phyloP scores from a whole-genome alignment of 176 grass and related monocot genomes.

The Areca catechu region DNA sequence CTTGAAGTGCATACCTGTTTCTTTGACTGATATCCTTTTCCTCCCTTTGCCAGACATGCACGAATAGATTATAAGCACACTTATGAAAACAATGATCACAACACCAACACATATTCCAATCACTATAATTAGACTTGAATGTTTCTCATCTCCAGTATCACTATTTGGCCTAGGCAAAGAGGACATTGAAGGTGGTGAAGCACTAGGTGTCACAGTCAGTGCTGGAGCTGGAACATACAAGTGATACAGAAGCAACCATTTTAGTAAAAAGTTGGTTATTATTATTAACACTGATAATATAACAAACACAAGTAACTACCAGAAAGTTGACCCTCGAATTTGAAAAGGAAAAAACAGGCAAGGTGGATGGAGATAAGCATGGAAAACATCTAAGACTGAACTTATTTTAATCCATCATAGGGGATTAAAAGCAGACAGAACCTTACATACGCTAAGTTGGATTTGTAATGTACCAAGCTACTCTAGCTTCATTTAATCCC shows the following conservation, averaged over 20 bases:
- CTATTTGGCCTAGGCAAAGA: conserved; percentile 18
- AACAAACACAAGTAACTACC: too few relatives aligned
- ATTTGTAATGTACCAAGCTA: too few relatives aligned
- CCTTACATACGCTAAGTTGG: too few relatives aligned
- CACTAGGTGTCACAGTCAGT: conserved; percentile 40
- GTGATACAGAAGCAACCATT: not conserved
- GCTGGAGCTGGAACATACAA: conserved; percentile 60
- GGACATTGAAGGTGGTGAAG: conserved; percentile 43
- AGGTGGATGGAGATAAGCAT: too few relatives aligned
- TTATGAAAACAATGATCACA: conserved; percentile 51
- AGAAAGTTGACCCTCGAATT: too few relatives aligned
- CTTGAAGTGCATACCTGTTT: conserved; percentile 52
- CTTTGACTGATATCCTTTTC: conserved; percentile 34
- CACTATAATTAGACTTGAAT: conserved; percentile 42
- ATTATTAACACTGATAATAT: too few relatives aligned
- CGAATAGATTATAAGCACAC: conserved; percentile 59
- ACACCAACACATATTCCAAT: conserved; percentile 70
- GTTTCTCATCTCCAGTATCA: conserved; percentile 27
- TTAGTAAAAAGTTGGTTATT: too few relatives aligned
- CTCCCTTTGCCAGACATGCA: conserved; percentile 61
- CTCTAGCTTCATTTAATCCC: too few relatives aligned
- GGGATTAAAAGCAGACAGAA: too few relatives aligned
- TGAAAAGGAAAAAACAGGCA: too few relatives aligned
- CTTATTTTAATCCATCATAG: too few relatives aligned
- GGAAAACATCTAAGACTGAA: too few relatives aligned